Evolutionary conservation across 2,329 filamentous ascomycete species (phyloP).

Genomic region (Ophiostoma triangulosporum): DNA sequence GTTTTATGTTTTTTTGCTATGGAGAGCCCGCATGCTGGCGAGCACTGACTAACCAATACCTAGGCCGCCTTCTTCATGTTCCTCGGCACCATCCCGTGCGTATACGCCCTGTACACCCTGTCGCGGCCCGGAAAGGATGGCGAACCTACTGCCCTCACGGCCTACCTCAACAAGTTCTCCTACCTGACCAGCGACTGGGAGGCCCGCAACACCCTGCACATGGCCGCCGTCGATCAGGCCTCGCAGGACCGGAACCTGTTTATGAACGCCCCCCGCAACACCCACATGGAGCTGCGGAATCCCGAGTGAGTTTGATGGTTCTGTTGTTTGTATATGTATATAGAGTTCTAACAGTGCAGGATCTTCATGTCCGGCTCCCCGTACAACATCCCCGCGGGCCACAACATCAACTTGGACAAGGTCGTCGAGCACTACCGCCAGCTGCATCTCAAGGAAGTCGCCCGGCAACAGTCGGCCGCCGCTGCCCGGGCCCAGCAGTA

Average conservation of each 20-base stretch:
- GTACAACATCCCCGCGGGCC: conserved; percentile 42
- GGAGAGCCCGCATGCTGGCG: background rate
- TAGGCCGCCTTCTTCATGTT: background rate
- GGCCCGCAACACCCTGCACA: conserved; percentile 38
- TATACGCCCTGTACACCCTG: conserved; percentile 34
- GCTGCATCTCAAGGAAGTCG: conserved; percentile 40
- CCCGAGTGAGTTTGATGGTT: conserved; percentile 37
- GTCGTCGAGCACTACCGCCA: conserved; percentile 44
- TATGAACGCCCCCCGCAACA: conserved; percentile 30
- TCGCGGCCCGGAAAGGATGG: conserved; percentile 35
- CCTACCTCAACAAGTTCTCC: conserved; percentile 32
- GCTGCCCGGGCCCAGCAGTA: conserved; percentile 21
- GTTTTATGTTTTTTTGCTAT: conserved; percentile 16
- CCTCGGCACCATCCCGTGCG: conserved; percentile 30
- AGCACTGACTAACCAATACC: background rate
- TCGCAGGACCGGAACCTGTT: conserved; percentile 44
- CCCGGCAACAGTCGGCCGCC: conserved; percentile 32
- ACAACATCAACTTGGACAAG: conserved; percentile 39
- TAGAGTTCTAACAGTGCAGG: conserved; percentile 21
- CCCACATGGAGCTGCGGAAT: conserved; percentile 37
- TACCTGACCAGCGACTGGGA: conserved; percentile 37
- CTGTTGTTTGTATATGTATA: background rate
- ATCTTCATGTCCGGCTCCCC: conserved; percentile 35
- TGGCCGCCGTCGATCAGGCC: conserved; percentile 39
- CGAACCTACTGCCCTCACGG: conserved; percentile 32